Evolutionary conservation across 257 asterid species (phyloP), one percentile per base, ranked within the genome.

Genomic region (Echites panduratus): DNA sequence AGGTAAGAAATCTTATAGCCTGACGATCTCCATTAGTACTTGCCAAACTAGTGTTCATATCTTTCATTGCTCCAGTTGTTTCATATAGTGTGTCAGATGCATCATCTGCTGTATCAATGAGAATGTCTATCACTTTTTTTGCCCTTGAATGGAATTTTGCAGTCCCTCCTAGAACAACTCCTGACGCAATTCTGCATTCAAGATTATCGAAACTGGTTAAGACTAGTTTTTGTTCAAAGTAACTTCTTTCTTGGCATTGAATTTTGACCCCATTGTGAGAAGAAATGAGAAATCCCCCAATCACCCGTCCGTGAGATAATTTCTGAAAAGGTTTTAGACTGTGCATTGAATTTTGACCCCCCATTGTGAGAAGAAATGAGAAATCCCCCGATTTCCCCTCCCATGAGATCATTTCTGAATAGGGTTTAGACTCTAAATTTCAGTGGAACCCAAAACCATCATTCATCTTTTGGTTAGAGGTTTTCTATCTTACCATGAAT

Each of bases 111-210:
- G 97, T 89, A 49, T 88, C 90, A 27, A 93, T 84, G 8, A 93
- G 79, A 38, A 93, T 84, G 81, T 87, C 85, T 49, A 89, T 81
- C 68, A 93, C 86, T 13, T 76, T 87, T 70, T 80, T 78, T 1
- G 96, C 90, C 68, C 85, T 82, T 0, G 93, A 83, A 73, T 82
- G 89, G 74, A 93, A 85, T 79, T 84, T 86, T 0, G 85, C 87
- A 70, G 79, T 87, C 70, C 91, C 97, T 74, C 97, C 96, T 9
- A 93, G 88, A 66, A 86, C 91, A 27, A 93, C 74, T 8, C 97
- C 96, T 16, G 83, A 52, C 26, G 82, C 98, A n/a, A 76, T 57
- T 84, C 98, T 93, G 86, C 73, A 78, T 38, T 41, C 13, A 20
- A n/a, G 17, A 53, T 20, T 20, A 35, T 11, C 17, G 49, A 49